Conservation (phyloP, 495 filamentous ascomycete species). For the Aspergillus steynii region DNA sequence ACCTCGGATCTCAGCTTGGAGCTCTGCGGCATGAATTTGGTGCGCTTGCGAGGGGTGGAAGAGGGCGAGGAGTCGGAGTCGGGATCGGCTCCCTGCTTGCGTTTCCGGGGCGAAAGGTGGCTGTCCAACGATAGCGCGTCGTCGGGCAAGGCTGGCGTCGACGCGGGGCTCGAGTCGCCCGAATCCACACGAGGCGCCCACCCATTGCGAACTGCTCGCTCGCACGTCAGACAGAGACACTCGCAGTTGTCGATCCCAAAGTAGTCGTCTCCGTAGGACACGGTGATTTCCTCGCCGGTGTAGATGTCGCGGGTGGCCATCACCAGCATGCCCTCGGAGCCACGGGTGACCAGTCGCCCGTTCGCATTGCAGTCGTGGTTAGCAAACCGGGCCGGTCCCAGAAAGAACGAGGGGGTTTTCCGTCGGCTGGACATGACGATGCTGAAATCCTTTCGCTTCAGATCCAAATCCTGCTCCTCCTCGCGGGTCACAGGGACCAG, state of each 20-base stretch:
- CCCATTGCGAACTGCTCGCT: constrained; percentile 72
- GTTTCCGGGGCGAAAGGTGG: constrained; percentile 37
- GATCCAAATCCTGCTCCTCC: constrained; percentile 78
- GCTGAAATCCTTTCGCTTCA: constrained; percentile 87
- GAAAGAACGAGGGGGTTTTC: constrained; percentile 82
- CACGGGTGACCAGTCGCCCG: constrained; percentile 76
- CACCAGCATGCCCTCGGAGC: constrained; percentile 85
- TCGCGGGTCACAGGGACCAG: constrained; percentile 86
- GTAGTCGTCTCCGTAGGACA: constrained; percentile 92
- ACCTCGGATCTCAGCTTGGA: constrained; percentile 46
- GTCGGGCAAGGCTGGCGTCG: constrained; percentile 36
- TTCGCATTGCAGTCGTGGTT: constrained; percentile 98
- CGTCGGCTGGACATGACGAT: constrained; percentile 92
- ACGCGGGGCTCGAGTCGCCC: constrained; percentile 38
- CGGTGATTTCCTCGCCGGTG: constrained; percentile 91
- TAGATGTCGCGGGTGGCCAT: constrained; percentile 77
- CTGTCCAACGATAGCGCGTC: constrained; percentile 24
- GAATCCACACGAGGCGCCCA: constrained; percentile 61
- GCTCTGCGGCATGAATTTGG: constrained; percentile 38
- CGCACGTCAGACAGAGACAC: constrained; percentile 88
- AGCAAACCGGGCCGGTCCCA: constrained; percentile 92
- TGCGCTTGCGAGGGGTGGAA: constrained; percentile 38
- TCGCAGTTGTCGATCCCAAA: constrained; percentile 95
- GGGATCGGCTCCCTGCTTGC: constrained; percentile 38
- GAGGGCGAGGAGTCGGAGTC: constrained; percentile 36